Base-by-base conservation (phyloP, 2,329 filamentous ascomycete genomes). In the Neocatenulostroma microsporum region DNA sequence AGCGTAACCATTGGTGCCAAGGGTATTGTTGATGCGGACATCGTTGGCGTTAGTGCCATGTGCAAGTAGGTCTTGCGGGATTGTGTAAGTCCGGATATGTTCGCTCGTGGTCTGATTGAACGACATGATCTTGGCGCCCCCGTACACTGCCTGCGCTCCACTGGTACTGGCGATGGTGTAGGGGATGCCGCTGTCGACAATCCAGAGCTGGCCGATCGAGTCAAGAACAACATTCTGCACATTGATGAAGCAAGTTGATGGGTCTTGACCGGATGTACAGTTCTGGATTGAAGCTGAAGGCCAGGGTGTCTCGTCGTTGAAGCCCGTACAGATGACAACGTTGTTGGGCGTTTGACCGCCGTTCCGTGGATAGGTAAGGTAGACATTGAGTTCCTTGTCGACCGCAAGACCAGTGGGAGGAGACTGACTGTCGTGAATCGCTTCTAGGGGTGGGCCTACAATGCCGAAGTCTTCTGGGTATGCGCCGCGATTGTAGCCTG, bases 161-260 rank as follows among this genome's bases (percentile, higher is more conserved):
- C 47, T 48, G 8, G 55, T 53, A 12, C 21, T 27, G 25, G 36
- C 34, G 9, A 37, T 37, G 31, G 41, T 27, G 21, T 54, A 53
- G 8, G 54, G 52, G 28, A 66, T 63, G 2, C 63, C 64, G 21
- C 50, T 62, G 41, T 67, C 63, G 11, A 67, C 53, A 5, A 64
- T 49, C 62, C 62, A 67, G 9, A 67, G 48, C 26, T 60, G 56
- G 14, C 57, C 55, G 9, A 55, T 39, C 5, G 56, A 54, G 38
- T 66, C 64, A 9, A 63, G 53, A 6, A 67, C 58, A n/a, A 66
- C 53, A 31, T 66, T 67, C 44, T 66, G 64, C 3, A 66, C 61
- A 35, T 67, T 67, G 50, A 66, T 56, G 50, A 67, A 67, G 51
- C 64, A 67, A 4, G 58, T 60, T 27, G 58, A 57, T 11, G 52